A percentile compares a stretch with the other conserved stretches of the same genome.
Evolutionary conservation across 208 protist species (phyloP).

Genomic region (Trypanosoma rangeli): DNA sequence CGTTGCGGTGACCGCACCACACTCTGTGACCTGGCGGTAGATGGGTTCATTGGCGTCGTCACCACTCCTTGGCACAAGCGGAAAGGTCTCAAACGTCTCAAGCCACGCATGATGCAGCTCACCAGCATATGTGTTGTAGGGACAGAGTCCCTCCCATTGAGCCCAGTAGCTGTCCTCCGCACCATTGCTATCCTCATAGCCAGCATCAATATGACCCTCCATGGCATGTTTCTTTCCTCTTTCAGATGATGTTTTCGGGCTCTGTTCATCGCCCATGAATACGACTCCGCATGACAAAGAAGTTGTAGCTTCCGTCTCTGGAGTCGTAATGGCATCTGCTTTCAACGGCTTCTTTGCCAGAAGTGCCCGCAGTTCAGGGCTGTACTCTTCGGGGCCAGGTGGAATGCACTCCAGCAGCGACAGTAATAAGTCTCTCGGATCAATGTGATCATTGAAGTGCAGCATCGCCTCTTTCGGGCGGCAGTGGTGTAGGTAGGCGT

Average conservation of each 20-base stretch:
- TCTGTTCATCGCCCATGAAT: not conserved
- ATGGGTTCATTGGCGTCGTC: not conserved
- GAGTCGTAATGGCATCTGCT: not conserved
- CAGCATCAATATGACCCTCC: not conserved
- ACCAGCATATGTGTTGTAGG: constrained; percentile 37
- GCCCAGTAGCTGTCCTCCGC: constrained; percentile 26
- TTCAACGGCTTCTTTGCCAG: constrained; percentile 6
- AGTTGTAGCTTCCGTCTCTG: not conserved
- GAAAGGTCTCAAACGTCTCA: constrained; percentile 48
- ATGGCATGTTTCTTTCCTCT: not conserved
- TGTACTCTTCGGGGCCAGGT: constrained; percentile 33
- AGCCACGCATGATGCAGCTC: constrained; percentile 47
- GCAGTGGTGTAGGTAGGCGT: constrained; percentile 53
- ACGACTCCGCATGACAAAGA: not conserved
- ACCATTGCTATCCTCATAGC: not conserved
- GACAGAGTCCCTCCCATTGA: constrained; percentile 39
- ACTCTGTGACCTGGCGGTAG: constrained; percentile 38
- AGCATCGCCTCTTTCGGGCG: constrained; percentile 46
- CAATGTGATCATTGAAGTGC: constrained; percentile 56
- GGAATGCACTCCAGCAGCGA: constrained; percentile 66
- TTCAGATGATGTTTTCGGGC: not conserved
- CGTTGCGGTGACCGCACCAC: constrained; percentile 32
- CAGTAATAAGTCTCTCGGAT: constrained; percentile 67
- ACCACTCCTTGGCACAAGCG: constrained; percentile 26
- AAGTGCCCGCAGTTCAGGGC: constrained; percentile 17